Base-by-base conservation (phyloP, 441 rosid species). In the Breynia disticha region DNA sequence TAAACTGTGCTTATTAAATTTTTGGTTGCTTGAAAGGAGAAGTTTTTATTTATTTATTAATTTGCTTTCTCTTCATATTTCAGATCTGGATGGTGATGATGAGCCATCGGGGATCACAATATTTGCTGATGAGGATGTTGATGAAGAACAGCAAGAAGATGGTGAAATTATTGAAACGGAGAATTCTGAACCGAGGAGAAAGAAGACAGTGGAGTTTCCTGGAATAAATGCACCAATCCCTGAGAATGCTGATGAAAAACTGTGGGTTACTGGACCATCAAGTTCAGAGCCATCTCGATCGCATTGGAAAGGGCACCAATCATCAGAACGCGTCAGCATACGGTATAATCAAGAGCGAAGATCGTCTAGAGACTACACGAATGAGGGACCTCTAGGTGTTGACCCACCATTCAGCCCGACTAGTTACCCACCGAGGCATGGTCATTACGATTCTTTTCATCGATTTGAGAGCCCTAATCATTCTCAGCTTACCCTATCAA, bases 211-310 rank as follows among this genome's bases (percentile, higher is more conserved):
- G 52, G 73, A 69, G 56, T 93, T 86, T 68, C 97, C 94, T 0
- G 99, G 99, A 64, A 61, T 89, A 54, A 93, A 93, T 55, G 95
- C 89, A 45, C 87, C 93, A 24, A 79, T 93, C 54, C 99, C 93
- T 17, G 81, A 72, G 60, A 79, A 77, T 48, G 90, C 96, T 17
- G 88, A 93, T 76, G 75, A 67, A 71, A 59, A 70, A 57, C 70
- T 52, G 21, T 93, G 99, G 99, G 76, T 64, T 41, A 67, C 76
- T n/a, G 73, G 71, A 46, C 63, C 80, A 66, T 72, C 72, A 41
- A 60, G 68, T 53, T 56, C 62, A 19, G 83, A 70, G 54, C 50
- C 65, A 7, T 51, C 52, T 22, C 69, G 67, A 41, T 50, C 61
- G 7, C 73, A 65, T 49, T 75, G 48, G 18, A 67, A 79, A 61